Evolutionary conservation across 768 basidiomycete species (phyloP).

Genomic region (Tulasnella sp.): DNA sequence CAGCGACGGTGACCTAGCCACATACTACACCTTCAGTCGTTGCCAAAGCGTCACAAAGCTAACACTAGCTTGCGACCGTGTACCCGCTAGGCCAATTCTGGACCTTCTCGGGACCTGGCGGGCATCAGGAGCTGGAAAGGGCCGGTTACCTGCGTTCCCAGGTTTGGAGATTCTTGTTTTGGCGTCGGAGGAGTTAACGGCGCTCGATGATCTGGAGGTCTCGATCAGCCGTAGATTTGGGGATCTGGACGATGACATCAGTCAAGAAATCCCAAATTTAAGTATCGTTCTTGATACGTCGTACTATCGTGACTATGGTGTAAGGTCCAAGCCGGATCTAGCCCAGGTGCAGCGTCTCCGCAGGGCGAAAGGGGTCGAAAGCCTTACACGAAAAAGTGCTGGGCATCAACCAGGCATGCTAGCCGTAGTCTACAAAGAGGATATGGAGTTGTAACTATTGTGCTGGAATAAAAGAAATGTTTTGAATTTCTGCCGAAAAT

Average conservation of each 20-base stretch:
- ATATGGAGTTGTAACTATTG: neutral
- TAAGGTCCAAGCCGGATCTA: neutral
- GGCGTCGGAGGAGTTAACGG: neutral
- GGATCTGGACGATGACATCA: neutral
- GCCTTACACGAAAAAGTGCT: neutral
- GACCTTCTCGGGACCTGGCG: neutral
- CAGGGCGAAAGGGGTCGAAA: neutral
- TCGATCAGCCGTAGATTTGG: neutral
- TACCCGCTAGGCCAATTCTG: neutral
- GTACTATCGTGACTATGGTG: neutral
- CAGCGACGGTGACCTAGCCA: neutral
- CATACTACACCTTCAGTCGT: neutral
- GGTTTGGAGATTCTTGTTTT: neutral
- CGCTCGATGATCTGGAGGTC: neutral
- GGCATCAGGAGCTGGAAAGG: neutral
- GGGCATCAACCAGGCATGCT: neutral
- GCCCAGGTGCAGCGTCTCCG: neutral
- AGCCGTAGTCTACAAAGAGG: neutral
- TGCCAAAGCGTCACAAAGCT: neutral
- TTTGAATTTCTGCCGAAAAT: no score
- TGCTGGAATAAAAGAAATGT: neutral
- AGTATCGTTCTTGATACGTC: neutral
- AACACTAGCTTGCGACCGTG: neutral
- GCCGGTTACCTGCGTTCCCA: neutral
- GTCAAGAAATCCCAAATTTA: neutral